Evolutionary conservation across 2,329 filamentous ascomycete species (phyloP), one percentile per base, ranked within the genome.

Genomic region (Berkeleyomyces basicola): DNA sequence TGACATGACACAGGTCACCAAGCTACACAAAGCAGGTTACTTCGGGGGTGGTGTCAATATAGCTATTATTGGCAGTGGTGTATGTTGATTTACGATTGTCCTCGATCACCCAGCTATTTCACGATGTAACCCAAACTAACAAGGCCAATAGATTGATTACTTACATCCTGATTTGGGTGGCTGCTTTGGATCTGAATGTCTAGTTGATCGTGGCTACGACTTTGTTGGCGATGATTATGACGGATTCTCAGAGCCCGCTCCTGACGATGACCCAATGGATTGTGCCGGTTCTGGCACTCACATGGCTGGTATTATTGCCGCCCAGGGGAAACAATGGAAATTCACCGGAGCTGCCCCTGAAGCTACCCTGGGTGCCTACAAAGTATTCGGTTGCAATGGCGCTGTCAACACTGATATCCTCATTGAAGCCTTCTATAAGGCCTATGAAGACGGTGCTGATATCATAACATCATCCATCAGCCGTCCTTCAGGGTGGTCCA

Each of bases 131-230:
- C 23, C 23, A 23, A 23, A 23, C 23, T 23, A 23, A 23, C 23
- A 23, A 23, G 23, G 23, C 23, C 23, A 23, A 23, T 14, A 79
- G 77, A 72, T 84, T 58, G 83, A 86, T 68, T 86, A 85, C 68
- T 76, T 73, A 0, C 83, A 86, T 67, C 80, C 82, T 1, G 80
- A 81, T 37, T 77, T 87, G 0, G 84, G 84, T 43, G 82, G 82
- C 58, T 83, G 83, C 68, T 85, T 85, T 68, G 84, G 83, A 1
- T 67, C 74, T 0, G 80, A 77, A 10, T 85, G 78, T 67, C 73
- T 84, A 47, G 79, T 86, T 16, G 74, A 76, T 3, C 79, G 77
- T 64, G 83, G 84, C 23, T 74, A 74, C 43, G 82, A 84, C 66
- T 73, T 83, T 51, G 78, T 83, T 16, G 82, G 82, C 16, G 80